Evolutionary conservation across 2,329 filamentous ascomycete genomes (phyloP).

Genomic region (Tolypocladium capitatum): DNA sequence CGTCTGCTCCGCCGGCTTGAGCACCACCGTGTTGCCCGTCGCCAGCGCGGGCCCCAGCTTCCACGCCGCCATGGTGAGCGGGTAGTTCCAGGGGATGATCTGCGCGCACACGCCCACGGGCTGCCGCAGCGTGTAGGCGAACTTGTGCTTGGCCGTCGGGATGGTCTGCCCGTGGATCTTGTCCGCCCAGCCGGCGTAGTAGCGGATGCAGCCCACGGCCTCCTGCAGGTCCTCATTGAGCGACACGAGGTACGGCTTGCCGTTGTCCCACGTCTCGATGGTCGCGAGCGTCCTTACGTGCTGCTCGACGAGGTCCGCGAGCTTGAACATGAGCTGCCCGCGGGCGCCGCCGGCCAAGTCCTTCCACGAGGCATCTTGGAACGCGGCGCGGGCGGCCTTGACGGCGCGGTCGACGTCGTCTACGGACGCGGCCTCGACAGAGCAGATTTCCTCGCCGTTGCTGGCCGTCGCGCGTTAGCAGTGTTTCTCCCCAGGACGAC

Average conservation of each 20-base stretch:
- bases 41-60: conserved; percentile 62
- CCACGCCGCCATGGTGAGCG: conserved; percentile 39
- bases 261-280: conserved; percentile 73
- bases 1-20: conserved; percentile 57
- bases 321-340: conserved; percentile 54
- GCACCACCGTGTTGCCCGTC: conserved; percentile 48
- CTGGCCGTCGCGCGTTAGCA: conserved; percentile 14
- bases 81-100: conserved; percentile 69
- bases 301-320: conserved; percentile 56
- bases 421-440: conserved; percentile 16
- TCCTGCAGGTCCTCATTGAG: conserved; percentile 50
- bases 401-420: conserved; percentile 21
- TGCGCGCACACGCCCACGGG: conserved; percentile 64
- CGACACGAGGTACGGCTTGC: conserved; percentile 50
- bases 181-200: conserved; percentile 69
- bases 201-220: conserved; percentile 39
- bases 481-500: neutral
- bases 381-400: conserved; percentile 46
- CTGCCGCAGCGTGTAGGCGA: conserved; percentile 63
- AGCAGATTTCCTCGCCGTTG: conserved; percentile 17
- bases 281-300: conserved; percentile 37
- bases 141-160: conserved; percentile 51
- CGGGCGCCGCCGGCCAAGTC: conserved; percentile 53
- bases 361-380: conserved; percentile 55
- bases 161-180: conserved; percentile 70